Evolutionary conservation across 192 early-diverging fungal genomes (phyloP), one percentile per base, ranked within the genome.

Genomic region (Entomortierella lignicola): DNA sequence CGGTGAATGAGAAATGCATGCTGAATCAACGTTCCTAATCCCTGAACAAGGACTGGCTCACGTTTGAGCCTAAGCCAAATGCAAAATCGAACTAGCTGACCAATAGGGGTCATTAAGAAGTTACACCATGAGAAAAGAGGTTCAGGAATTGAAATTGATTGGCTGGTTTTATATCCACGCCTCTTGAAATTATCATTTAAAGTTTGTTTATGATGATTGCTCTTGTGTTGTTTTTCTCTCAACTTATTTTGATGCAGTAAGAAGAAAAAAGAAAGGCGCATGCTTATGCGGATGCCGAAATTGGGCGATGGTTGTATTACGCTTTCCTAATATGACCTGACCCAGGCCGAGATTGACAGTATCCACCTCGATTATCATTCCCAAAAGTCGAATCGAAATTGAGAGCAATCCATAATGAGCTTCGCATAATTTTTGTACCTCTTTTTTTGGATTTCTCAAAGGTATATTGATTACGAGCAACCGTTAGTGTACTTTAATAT

Each of bases 11-110:
- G 31, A 34, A n/a, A 47, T 55, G 55, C 23, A 20, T 12, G 6
- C 15, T 26, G 26, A 48, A 43, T 20, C 55, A 67, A 67, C 66
- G 66, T 67, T 67, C 31, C 58, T 0, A 51, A 26, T 47, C 23
- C 2, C 2, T 17, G 30, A n/a, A 43, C 29, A 47, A n/a, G 31
- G 43, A 67, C 66, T 67, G 66, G 55, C 39, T 65, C 53, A 42
- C 20, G 41, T 15, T 21, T 34, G 15, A 48, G 34, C 21, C 18
- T 8, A 57, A 8, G 5, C 11, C 55, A 54, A 47, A 47, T 15
- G 15, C 17, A 47, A 42, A 6, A 42, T 42, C 13, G 39, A 13
- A 10, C 13, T 42, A 20, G 44, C 44, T 37, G 17, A 17, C 47
- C 7, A 50, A 50, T 50, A 50, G 17, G 15, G 17, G 4, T 50